Conservation (phyloP, 257 asterid species). For the Mitragyna speciosa region DNA sequence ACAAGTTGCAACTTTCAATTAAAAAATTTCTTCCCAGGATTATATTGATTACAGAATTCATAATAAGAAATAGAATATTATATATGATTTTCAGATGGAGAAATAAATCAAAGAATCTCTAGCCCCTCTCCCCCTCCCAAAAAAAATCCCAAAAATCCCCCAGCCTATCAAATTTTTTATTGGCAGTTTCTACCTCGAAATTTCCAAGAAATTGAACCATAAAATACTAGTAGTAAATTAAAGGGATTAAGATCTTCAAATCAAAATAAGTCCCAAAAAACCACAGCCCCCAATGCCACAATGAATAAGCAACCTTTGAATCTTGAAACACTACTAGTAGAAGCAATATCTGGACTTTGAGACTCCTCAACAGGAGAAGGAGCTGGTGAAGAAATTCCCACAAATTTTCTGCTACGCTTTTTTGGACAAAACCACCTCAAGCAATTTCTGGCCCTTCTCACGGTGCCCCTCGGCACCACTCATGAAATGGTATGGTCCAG, state of each 20-base stretch:
- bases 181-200: not conserved
- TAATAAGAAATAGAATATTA: no score
- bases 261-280: constrained; percentile 20
- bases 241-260: constrained; percentile 15
- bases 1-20: no score
- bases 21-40: no score
- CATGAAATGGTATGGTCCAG: constrained; percentile 76
- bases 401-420: constrained; percentile 32
- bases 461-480: constrained; percentile 73
- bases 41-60: no score
- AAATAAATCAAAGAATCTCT: no score
- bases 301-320: constrained; percentile 30
- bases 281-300: constrained; percentile 28
- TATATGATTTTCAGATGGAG: no score
- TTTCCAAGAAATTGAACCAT: no score
- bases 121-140: no score
- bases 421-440: constrained; percentile 66
- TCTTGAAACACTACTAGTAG: constrained; percentile 40
- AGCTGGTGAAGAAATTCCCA: constrained; percentile 42
- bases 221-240: no score
- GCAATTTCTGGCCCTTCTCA: constrained; percentile 67
- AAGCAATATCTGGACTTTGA: constrained; percentile 52
- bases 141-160: no score
- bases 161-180: no score
- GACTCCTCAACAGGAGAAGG: constrained; percentile 49